A percentile compares a stretch with the other conserved stretches of the same genome.
Conservation (phyloP, 192 early-diverging fungal genomes). For the Linnemannia schmuckeri region DNA sequence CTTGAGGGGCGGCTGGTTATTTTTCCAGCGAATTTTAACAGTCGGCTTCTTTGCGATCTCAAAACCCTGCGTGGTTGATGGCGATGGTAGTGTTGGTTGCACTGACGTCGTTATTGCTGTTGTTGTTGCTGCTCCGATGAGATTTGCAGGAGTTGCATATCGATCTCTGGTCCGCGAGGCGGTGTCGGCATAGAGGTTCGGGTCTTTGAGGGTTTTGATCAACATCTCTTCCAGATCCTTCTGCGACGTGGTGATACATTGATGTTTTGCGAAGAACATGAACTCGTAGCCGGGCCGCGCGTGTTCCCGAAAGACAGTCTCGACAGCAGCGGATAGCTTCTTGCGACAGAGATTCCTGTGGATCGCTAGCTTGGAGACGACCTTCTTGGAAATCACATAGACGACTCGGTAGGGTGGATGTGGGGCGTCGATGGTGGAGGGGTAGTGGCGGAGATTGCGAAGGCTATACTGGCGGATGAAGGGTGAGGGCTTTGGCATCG, state of each 20-base stretch:
- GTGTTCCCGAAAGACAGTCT: slow-evolving; percentile 33
- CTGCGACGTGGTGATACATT: slow-evolving; percentile 25
- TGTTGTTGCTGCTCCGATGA: not conserved
- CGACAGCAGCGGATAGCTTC: slow-evolving; percentile 39
- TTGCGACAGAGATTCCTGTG: slow-evolving; percentile 34
- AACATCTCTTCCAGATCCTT: slow-evolving; percentile 16
- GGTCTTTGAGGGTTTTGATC: slow-evolving; percentile 11
- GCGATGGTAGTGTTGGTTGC: not conserved
- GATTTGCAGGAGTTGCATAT: not conserved
- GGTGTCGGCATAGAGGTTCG: slow-evolving; percentile 20
- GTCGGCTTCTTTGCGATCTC: not conserved
- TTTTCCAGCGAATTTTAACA: slow-evolving; percentile 38
- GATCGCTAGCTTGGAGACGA: slow-evolving; percentile 27
- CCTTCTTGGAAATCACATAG: slow-evolving; percentile 37
- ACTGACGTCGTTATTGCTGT: not conserved
- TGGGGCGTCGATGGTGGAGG: slow-evolving; percentile 4
- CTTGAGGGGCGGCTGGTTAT: slow-evolving; percentile 29
- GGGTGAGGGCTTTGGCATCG: slow-evolving; percentile 9
- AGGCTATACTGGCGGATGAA: slow-evolving; percentile 7
- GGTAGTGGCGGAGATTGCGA: slow-evolving; percentile 9
- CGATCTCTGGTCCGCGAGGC: not conserved
- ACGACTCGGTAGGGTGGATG: slow-evolving; percentile 43
- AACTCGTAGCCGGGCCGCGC: slow-evolving; percentile 44
- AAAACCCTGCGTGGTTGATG: not conserved
- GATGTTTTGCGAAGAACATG: slow-evolving; percentile 37